Conservation (phyloP, 2,329 filamentous ascomycete species). For the Penicillium sp. region DNA sequence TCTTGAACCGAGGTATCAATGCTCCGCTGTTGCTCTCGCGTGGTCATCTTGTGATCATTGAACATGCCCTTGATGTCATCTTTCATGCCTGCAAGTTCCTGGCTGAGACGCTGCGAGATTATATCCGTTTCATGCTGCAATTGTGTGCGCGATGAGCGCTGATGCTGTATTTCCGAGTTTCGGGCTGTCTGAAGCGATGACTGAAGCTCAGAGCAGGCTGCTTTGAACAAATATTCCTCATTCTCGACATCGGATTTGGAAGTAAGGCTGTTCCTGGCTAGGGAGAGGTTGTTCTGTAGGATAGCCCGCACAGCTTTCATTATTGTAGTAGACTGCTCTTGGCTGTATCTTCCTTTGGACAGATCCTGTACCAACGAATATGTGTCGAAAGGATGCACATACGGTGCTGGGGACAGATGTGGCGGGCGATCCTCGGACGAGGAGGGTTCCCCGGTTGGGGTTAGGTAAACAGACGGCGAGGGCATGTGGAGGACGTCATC, state of each 20-base stretch:
- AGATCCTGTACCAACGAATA: slow-evolving; percentile 85
- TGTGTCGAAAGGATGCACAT: slow-evolving; percentile 95
- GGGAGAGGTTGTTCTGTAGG: slow-evolving; percentile 74
- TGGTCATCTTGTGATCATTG: slow-evolving; percentile 91
- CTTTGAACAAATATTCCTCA: slow-evolving; percentile 88
- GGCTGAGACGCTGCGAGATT: slow-evolving; percentile 75
- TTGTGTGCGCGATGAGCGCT: slow-evolving; percentile 78
- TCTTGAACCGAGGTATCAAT: slow-evolving; percentile 90
- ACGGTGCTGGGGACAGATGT: slow-evolving; percentile 68
- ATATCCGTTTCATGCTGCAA: slow-evolving; percentile 97
- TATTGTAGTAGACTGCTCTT: slow-evolving; percentile 72
- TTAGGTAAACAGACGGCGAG: slow-evolving; percentile 38
- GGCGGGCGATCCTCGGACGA: slow-evolving; percentile 53
- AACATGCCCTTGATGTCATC: slow-evolving; percentile 96
- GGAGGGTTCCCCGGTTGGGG: slow-evolving; percentile 25
- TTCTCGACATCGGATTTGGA: slow-evolving; percentile 94
- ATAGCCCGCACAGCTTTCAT: slow-evolving; percentile 90
- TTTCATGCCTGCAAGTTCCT: slow-evolving; percentile 77
- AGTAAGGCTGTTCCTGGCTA: slow-evolving; percentile 77
- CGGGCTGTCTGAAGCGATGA: slow-evolving; percentile 81
- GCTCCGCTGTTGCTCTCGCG: slow-evolving; percentile 80
- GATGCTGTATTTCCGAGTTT: slow-evolving; percentile 73
- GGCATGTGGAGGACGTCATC: slow-evolving; percentile 46
- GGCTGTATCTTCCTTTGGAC: slow-evolving; percentile 67
- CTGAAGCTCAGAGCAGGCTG: slow-evolving; percentile 86